Evolutionary conservation across 805 yeast species (phyloP), one percentile per base, ranked within the genome.

Genomic region (Metschnikowia cerradonensis): DNA sequence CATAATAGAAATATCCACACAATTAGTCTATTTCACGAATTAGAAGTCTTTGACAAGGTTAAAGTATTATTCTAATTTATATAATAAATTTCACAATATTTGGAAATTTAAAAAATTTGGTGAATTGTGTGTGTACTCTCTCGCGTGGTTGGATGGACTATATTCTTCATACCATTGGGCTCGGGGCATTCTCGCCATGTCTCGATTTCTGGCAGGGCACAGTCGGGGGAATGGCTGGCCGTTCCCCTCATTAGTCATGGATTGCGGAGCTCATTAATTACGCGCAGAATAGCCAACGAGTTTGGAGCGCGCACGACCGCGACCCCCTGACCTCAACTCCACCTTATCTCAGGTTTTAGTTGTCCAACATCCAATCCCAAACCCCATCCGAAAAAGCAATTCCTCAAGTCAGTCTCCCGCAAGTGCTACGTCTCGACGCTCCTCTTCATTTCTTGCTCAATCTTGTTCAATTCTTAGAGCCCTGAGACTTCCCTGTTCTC

Each of bases 311-410:
- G 45, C 45, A 42, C 45, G 45, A 26, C 36, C n/a, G 30, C 11
- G 30, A 26, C 20, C 38, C 38, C 45, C 45, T 42, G 38, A 42
- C 38, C 45, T 33, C 43, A 40, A 40, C 33, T 40, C 4, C 31
- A 34, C 45, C 45, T 42, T 42, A 33, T 33, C 38, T 33, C 38
- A 20, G 10, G 5, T 14, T 19, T 19, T 4, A n/a, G 14, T 10
- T 13, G 22, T 10, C 22, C 15, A 33, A 20, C 42, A n/a, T 32
- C 20, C 36, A 17, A 8, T 30, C 14, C 17, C 30, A 6, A 31
- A 19, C 19, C 37, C 31, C 17, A 41, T 14, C 30, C 22, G 26
- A 19, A 17, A 26, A 11, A 26, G 26, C 23, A 14, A 19, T 19
- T 20, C 11, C 6, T 32, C n/a, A 14, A 4, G 7, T 14, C 15